Evolutionary conservation across 2,329 filamentous ascomycete genomes (phyloP).

Genomic region (Pyricularia sp.): DNA sequence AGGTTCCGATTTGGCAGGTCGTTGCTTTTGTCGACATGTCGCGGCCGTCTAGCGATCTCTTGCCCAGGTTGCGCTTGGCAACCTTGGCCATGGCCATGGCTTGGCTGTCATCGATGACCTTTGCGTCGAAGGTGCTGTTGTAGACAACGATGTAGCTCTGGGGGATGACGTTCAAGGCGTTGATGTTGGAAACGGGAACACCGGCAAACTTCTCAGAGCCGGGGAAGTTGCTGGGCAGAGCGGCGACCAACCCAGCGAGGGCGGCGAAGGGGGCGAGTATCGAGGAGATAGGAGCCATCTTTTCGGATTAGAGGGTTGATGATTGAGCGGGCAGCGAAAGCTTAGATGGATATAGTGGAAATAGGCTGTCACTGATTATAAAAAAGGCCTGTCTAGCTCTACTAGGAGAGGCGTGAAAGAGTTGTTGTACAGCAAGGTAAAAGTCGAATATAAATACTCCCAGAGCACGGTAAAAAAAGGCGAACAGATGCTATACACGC

Average conservation of each 20-base stretch:
- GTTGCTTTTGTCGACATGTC: conserved; percentile 36
- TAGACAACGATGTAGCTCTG: conserved; percentile 58
- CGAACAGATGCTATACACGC: neutral
- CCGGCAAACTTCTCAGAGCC: conserved; percentile 16
- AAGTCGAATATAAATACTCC: neutral
- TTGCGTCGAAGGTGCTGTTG: conserved; percentile 41
- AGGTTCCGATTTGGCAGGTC: conserved; percentile 35
- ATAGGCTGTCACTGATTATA: neutral
- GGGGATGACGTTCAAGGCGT: conserved; percentile 37
- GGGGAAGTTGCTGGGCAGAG: neutral
- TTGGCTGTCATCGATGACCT: conserved; percentile 38
- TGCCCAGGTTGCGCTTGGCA: conserved; percentile 46
- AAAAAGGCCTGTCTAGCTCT: conserved; percentile 4
- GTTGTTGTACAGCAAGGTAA: neutral
- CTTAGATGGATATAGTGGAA: neutral
- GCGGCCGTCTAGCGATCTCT: conserved; percentile 37
- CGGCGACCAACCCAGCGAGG: conserved; percentile 5
- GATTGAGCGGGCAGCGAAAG: conserved; percentile 5
- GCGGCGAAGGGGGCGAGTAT: conserved; percentile 8
- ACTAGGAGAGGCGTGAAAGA: neutral
- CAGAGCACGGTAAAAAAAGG: neutral
- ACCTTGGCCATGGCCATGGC: conserved; percentile 36
- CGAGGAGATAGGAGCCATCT: conserved; percentile 14
- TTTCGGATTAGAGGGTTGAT: conserved; percentile 3
- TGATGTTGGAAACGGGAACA: conserved; percentile 39